A percentile compares a stretch with the other conserved stretches of the same genome.
Evolutionary conservation across 129 eudicot species (phyloP).

Genomic region (Kitagawia praeruptora): DNA sequence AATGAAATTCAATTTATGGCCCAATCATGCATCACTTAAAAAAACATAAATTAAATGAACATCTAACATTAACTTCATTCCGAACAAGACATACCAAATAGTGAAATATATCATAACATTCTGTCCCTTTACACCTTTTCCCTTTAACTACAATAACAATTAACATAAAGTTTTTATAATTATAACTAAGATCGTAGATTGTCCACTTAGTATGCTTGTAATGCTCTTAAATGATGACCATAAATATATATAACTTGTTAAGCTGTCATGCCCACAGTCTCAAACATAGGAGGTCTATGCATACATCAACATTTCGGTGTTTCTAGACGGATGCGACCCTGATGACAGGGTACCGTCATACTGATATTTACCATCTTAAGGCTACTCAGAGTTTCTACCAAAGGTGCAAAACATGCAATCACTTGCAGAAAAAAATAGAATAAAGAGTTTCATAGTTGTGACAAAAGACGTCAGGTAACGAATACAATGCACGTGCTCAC

Average conservation of each 20-base stretch:
- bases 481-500: not conserved
- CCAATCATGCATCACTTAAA: not conserved
- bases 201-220: not conserved
- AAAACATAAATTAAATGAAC: no score
- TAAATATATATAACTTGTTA: not conserved
- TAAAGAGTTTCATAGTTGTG: not conserved
- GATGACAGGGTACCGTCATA: not conserved
- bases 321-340: no score
- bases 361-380: not conserved
- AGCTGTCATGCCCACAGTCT: not conserved
- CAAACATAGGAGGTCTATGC: not conserved
- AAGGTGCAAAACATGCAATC: not conserved
- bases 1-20: not conserved
- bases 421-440: not conserved
- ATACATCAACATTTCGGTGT: not conserved
- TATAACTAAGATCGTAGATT: not conserved
- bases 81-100: not conserved
- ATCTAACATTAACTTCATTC: not conserved
- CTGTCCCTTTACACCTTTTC: not conserved
- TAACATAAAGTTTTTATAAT: not conserved
- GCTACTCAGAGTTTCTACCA: not conserved
- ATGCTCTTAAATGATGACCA: not conserved
- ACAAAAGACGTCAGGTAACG: not conserved
- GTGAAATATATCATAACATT: no score
- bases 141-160: not conserved